Evolutionary conservation across 2,329 filamentous ascomycete species (phyloP), one percentile per base, ranked within the genome.

Genomic region (Phyllosticta paracitricarpa): DNA sequence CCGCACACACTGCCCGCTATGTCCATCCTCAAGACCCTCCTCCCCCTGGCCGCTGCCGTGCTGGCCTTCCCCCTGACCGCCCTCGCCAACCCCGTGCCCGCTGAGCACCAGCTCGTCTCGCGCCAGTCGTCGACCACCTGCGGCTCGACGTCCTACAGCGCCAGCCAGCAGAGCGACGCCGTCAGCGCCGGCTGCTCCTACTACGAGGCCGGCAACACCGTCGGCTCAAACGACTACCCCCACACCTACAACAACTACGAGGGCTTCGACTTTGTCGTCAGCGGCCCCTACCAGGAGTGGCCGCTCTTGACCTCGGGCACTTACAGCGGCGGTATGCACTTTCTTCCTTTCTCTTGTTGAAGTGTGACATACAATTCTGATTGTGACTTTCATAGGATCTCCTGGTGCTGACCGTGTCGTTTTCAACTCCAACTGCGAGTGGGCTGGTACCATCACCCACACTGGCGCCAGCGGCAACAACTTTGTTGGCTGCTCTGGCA

Each of bases 371-470:
- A 1, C n/a, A 25, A 61, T 54, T 12, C n/a, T 9, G 10, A 8
- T 35, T 56, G 25, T 19, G 12, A 17, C 4, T 14, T 4, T 33
- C 55, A 30, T 56, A 81, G 83, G 84, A 25, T 81, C 80, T 1
- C 87, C 87, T 1, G 86, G 87, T 48, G 75, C 87, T 19, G 86
- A 89, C 69, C 83, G 87, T 57, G 83, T 89, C 59, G 73, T 88
- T 33, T 84, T 89, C 75, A 86, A 84, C 68, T 76, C 68, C 0
- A 63, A 73, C 17, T 82, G 85, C 66, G 63, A 79, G 62, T 78
- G 82, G 54, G 86, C 84, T 14, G 86, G 85, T 48, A 76, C 81
- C 28, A 87, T 89, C 64, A 89, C 87, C 0, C 87, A 89, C 68
- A 87, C 84, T 24, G 87, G 87, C 28, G 86, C 87, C 19, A 83